A percentile compares a stretch with the other conserved stretches of the same genome.
Conservation (phyloP, 345 rosid genomes). For the Brassica juncea region DNA sequence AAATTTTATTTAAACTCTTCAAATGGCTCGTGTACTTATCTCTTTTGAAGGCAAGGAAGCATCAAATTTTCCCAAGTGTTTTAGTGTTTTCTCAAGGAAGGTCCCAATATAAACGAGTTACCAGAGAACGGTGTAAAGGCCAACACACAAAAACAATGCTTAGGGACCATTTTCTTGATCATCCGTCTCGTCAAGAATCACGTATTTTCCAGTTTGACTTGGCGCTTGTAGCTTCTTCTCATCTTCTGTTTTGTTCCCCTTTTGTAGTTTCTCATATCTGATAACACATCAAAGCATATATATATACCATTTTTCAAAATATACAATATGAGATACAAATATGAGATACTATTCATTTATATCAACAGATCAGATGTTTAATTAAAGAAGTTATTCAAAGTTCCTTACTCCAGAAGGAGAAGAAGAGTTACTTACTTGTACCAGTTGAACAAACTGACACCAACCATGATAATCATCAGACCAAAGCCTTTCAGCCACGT, state of each 20-base stretch:
- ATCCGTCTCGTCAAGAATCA: conserved; percentile 85
- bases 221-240: conserved; percentile 30
- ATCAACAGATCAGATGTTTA: background rate
- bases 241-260: conserved; percentile 45
- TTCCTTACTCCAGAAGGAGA: background rate
- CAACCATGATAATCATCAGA: conserved; percentile 77
- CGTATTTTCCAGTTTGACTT: conserved; percentile 63
- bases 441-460: conserved; percentile 95
- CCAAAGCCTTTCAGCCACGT: conserved; percentile 95
- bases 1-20: background rate
- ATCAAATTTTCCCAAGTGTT: background rate
- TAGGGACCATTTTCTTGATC: conserved; percentile 58
- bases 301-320: background rate
- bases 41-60: background rate
- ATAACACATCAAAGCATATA: conserved; percentile 11
- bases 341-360: background rate
- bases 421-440: conserved; percentile 76
- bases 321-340: background rate
- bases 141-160: conserved; percentile 24
- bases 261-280: conserved; percentile 77
- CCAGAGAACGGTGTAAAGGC: background rate
- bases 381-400: background rate
- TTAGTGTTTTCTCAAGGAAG: background rate
- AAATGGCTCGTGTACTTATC: background rate
- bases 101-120: background rate